Base-by-base conservation (phyloP, 2,329 filamentous ascomycete species). In the Lachnellula suecica region DNA sequence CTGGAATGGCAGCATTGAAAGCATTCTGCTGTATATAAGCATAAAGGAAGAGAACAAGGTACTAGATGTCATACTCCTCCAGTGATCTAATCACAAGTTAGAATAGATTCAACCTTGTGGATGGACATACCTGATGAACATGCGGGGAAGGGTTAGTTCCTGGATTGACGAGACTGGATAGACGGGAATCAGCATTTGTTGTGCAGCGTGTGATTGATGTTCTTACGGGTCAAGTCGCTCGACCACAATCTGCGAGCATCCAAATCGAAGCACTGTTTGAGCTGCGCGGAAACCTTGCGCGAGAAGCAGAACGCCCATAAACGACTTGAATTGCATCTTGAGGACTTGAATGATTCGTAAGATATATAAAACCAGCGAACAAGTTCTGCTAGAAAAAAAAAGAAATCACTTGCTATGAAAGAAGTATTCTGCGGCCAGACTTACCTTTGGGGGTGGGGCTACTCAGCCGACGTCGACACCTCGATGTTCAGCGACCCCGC, bases 1-100 rank as follows among this genome's bases (percentile, higher is more conserved):
- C 31, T 1, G 63, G 54, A 41, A 73, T 72, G 20, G 65, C 64
- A 2, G 66, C 53, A 51, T 71, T 71, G 66, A 73, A 72, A 2
- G 70, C 68, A 58, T 73, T 71, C 45, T 57, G 15, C 3, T 20
- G 2, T 19, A 31, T n/a, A 19, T 54, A 24, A 53, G 20, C 25
- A 15, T 24, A 5, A 35, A 42, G 13, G 13, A n/a, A 13, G 29
- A 8, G 13, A 19, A 20, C 24, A 29, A 34, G 8, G n/a, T 11
- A 17, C 6, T 7, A 17, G n/a, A 11, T 8, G 4, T 19, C 23
- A 25, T 44, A 52, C 50, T 23, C 50, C 50, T 19, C 50, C 50
- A 11, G 45, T 44, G n/a, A 52, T 37, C 50, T 52, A 44, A n/a
- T 17, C 25, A 25, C 9, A 20, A 15, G 31, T 52, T 25, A 48